Percentiles rank a stretch among this genome's conserved stretches.
phyloP scores from a whole-genome alignment of 2,329 filamentous ascomycete genomes.

The Talaromyces rugulosus region DNA sequence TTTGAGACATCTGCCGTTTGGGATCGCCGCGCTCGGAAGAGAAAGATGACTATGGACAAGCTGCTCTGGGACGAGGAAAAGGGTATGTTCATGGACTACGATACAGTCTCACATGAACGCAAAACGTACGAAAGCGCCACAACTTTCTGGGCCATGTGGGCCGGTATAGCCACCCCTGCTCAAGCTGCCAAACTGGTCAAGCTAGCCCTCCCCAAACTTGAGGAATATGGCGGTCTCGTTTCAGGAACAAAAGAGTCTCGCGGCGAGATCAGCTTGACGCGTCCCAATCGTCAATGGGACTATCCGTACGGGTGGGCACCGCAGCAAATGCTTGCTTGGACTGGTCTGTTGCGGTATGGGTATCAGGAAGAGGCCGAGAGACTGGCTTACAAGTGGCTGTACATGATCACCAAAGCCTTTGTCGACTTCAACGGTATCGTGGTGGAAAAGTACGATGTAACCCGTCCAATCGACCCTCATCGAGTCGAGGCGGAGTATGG shows the following conservation, averaged over 20 bases:
- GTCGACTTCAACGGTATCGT: slow-evolving; percentile 98
- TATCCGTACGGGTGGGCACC: slow-evolving; percentile 98
- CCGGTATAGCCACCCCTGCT: slow-evolving; percentile 76
- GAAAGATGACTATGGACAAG: slow-evolving; percentile 83
- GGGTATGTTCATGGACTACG: slow-evolving; percentile 98
- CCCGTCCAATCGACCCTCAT: slow-evolving; percentile 81
- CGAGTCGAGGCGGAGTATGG: slow-evolving; percentile 95
- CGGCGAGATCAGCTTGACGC: slow-evolving; percentile 70
- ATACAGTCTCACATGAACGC: slow-evolving; percentile 76
- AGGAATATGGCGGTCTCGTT: slow-evolving; percentile 80
- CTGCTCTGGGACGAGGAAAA: slow-evolving; percentile 88
- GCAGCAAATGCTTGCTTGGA: slow-evolving; percentile 98
- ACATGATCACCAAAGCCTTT: slow-evolving; percentile 98
- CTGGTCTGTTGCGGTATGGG: slow-evolving; percentile 83
- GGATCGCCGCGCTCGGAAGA: slow-evolving; percentile 81
- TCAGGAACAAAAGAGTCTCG: slow-evolving; percentile 88
- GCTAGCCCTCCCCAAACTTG: slow-evolving; percentile 79
- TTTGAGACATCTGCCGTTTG: slow-evolving; percentile 79
- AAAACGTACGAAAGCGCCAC: slow-evolving; percentile 86
- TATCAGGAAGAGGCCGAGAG: slow-evolving; percentile 87
- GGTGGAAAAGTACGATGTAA: slow-evolving; percentile 98
- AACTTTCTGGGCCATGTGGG: slow-evolving; percentile 97
- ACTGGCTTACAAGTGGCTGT: slow-evolving; percentile 92
- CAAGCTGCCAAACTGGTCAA: slow-evolving; percentile 82
- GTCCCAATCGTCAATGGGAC: slow-evolving; percentile 97